Base-by-base conservation (phyloP, 2,329 filamentous ascomycete genomes). In the Malbranchea cinnamomea region DNA sequence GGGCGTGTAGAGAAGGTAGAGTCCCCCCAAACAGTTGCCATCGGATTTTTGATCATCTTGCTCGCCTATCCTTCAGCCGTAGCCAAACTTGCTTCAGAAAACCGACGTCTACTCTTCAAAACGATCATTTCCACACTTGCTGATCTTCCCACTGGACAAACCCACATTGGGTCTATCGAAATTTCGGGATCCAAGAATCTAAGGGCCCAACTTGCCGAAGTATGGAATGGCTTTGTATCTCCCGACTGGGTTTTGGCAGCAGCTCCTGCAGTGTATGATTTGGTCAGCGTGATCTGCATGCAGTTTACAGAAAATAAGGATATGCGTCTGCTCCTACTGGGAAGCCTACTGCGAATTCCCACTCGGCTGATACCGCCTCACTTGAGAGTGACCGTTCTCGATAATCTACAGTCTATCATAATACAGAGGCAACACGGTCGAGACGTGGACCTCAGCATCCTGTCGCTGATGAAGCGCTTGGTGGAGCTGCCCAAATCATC, bases 391-490 rank as follows among this genome's bases (percentile, higher is more conserved):
- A 32, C 37, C 5, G 32, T 56, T 10, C 27, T 57, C 20, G 53
- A 59, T 30, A 37, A 49, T 12, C 34, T 57, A 9, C 49, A 54
- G 23, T 37, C 48, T 21, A 41, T 50, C 27, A 18, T 57, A 9
- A 28, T 52, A n/a, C 38, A 45, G 20, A 12, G 23, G 6, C 37
- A 49, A 32, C 45, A 27, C 32, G 28, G 38, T 11, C 31, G 44
- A 1, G 46, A 50, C 17, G 32, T 47, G 6, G 45, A 44, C 6
- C 37, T 54, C 11, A 48, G 52, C 3, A 38, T 54, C 3, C 29
- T 58, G 24, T 49, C 53, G 4, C 41, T 59, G 36, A 54, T 59
- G 50, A 51, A 53, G 0, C 56, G 50, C 19, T 31, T 58, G 26
- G 47, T 53, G 4, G 47, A 50, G n/a, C 49, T 53, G 45, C 46